A percentile compares a stretch with the other conserved stretches of the same genome.
phyloP scores from a whole-genome alignment of 192 early-diverging fungal genomes.

The Chytriomyces hyalinus region DNA sequence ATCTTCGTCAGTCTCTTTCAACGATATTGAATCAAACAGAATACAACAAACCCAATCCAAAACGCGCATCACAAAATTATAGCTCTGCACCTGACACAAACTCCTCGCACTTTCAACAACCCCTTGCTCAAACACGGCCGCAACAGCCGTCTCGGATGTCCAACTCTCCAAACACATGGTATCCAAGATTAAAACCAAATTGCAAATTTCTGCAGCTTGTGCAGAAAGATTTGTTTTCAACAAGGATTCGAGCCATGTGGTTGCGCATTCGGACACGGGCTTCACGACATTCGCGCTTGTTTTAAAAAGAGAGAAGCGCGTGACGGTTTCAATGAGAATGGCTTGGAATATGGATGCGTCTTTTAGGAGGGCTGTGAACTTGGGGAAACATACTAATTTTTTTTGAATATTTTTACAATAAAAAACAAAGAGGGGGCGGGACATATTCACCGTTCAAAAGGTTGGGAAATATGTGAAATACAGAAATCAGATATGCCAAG shows the following conservation, averaged over 20 bases:
- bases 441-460: neutral
- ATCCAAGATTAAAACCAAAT: neutral
- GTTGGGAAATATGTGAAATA: neutral
- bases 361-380: neutral
- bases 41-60: slow-evolving; percentile 7
- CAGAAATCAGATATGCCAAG: neutral
- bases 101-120: neutral
- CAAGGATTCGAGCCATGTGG: neutral
- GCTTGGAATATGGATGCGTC: neutral
- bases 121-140: neutral
- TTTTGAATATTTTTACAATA: neutral
- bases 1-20: neutral
- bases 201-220: neutral
- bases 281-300: neutral
- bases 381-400: neutral
- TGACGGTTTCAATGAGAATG: neutral
- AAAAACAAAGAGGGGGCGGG: neutral
- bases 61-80: neutral
- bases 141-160: neutral
- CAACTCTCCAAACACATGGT: neutral
- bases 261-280: neutral
- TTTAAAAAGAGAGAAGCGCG: neutral
- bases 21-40: neutral
- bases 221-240: neutral
- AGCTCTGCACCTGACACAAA: neutral